phyloP scores from a whole-genome alignment of 1,284 basidiomycete species.

The Phellopilus nigrolimitatus region DNA sequence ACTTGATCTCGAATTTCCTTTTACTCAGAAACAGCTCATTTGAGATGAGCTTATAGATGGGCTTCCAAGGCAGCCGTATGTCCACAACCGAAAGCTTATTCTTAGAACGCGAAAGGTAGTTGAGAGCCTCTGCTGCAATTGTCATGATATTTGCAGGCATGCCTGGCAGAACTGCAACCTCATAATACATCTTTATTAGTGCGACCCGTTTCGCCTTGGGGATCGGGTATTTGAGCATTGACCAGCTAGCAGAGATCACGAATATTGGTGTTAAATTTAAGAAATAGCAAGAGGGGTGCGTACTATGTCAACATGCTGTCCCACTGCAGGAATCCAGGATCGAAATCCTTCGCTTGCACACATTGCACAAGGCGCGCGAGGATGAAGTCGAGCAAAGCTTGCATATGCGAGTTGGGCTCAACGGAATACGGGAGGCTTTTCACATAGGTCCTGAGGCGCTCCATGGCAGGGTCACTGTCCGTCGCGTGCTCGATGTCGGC shows the following conservation, averaged over 20 bases:
- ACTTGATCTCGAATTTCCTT: slow-evolving; percentile 79
- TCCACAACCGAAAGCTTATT: slow-evolving; percentile 76
- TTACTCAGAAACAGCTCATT: slow-evolving; percentile 82
- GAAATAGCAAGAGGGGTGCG: slow-evolving; percentile 29
- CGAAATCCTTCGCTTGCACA: slow-evolving; percentile 76
- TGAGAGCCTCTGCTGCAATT: slow-evolving; percentile 54
- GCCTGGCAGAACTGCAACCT: slow-evolving; percentile 54
- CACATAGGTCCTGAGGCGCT: slow-evolving; percentile 57
- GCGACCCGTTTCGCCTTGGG: slow-evolving; percentile 74
- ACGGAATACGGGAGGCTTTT: slow-evolving; percentile 74
- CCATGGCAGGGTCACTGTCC: slow-evolving; percentile 40
- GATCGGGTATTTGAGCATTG: slow-evolving; percentile 80
- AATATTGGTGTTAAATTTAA: slow-evolving; percentile 21
- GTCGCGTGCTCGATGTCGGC: slow-evolving; percentile 35
- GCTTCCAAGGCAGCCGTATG: slow-evolving; percentile 85
- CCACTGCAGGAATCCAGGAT: slow-evolving; percentile 74
- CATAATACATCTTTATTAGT: slow-evolving; percentile 80
- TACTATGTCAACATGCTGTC: slow-evolving; percentile 73
- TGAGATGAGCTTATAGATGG: slow-evolving; percentile 76
- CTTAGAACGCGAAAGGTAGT: slow-evolving; percentile 58
- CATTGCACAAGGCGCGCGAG: slow-evolving; percentile 66
- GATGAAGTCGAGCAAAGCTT: slow-evolving; percentile 76
- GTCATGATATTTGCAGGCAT: slow-evolving; percentile 56
- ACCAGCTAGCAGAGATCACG: slow-evolving; percentile 52
- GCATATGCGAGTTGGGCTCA: slow-evolving; percentile 78